Evolutionary conservation across 2,329 filamentous ascomycete species (phyloP).

Genomic region (Teratosphaeria pseudoeucalypti): DNA sequence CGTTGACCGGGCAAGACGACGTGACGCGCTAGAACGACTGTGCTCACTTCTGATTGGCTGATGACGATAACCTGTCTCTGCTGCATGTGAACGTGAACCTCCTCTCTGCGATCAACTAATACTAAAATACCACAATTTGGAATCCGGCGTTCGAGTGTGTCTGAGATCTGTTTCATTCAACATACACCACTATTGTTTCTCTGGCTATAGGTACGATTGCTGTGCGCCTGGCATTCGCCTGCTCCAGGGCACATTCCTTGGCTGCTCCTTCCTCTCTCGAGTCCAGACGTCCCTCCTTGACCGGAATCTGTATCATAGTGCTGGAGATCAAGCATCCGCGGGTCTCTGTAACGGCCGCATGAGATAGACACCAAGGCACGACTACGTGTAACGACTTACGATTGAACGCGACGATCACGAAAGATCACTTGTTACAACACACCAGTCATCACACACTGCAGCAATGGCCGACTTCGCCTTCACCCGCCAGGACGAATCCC

Average conservation of each 20-base stretch:
- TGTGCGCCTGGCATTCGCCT: not conserved
- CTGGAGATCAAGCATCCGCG: not conserved
- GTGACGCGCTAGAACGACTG: not conserved
- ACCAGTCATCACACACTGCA: not conserved
- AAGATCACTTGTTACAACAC: not conserved
- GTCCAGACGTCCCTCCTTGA: not conserved
- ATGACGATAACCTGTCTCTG: not conserved
- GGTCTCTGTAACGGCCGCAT: not conserved
- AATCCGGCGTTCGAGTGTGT: not conserved
- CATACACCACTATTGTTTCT: too few relatives aligned
- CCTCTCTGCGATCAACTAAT: not conserved
- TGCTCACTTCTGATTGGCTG: not conserved
- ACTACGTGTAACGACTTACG: slow-evolving; percentile 11
- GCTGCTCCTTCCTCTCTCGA: not conserved
- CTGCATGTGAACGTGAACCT: not conserved
- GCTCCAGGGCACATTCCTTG: not conserved
- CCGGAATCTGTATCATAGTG: not conserved
- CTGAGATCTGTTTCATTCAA: not conserved
- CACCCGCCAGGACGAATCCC: slow-evolving; percentile 21
- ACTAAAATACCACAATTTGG: not conserved
- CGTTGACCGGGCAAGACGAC: not conserved
- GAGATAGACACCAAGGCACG: not conserved
- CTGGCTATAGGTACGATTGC: not conserved
- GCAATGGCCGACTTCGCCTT: slow-evolving; percentile 26
- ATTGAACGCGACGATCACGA: slow-evolving; percentile 1